Conservation (phyloP, 1,284 basidiomycete species). For the Puccinia novopanici region DNA sequence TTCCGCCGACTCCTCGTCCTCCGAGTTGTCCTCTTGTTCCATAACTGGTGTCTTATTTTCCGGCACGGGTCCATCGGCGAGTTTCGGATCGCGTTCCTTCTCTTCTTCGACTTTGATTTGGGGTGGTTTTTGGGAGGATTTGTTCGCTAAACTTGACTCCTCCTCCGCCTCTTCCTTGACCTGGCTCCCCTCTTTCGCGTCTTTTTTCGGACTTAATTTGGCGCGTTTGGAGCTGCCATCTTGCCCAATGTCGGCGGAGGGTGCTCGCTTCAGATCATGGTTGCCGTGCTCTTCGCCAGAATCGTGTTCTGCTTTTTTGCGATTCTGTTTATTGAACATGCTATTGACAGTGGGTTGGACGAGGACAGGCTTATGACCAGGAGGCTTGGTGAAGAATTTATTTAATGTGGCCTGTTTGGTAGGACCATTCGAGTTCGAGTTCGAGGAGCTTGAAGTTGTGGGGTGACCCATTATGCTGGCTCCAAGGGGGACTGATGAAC, state of each 20-base stretch:
- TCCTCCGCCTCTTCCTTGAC: not conserved
- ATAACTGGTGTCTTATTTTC: not conserved
- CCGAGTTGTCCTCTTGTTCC: conserved; percentile 10
- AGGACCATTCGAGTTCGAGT: conserved; percentile 4
- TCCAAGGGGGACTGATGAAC: not conserved
- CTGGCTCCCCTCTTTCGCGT: not conserved
- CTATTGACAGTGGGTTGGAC: conserved; percentile 30
- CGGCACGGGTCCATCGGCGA: not conserved
- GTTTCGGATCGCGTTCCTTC: not conserved
- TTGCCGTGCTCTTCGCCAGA: not conserved
- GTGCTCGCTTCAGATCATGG: conserved; percentile 7
- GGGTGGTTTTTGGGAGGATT: not conserved
- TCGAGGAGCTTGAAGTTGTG: not conserved
- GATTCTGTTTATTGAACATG: conserved; percentile 29
- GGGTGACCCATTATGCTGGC: not conserved
- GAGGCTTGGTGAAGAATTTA: conserved; percentile 28
- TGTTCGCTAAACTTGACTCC: too few relatives aligned
- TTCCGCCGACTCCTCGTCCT: conserved; percentile 23
- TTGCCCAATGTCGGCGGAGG: not conserved
- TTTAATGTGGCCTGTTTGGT: conserved; percentile 28
- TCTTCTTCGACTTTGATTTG: not conserved
- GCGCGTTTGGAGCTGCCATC: conserved; percentile 9
- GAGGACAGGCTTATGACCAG: conserved; percentile 24
- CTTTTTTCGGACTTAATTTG: not conserved
- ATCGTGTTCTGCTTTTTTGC: not conserved